A percentile compares a stretch with the other conserved stretches of the same genome.
Conservation (phyloP, 371 early-diverging fungal genomes). For the Mucor saturninus region DNA sequence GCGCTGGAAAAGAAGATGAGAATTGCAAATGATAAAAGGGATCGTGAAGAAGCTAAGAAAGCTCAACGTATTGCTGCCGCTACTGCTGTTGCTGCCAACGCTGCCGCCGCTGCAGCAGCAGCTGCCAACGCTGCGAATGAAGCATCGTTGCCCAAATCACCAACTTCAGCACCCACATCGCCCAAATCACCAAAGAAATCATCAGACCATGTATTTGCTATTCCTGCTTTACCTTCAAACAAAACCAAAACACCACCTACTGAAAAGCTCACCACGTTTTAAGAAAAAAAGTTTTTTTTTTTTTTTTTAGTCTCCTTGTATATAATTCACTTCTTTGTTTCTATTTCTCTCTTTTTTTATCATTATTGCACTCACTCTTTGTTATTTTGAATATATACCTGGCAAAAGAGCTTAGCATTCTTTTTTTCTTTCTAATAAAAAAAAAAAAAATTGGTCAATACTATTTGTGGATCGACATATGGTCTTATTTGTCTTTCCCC, state of each 20-base stretch:
- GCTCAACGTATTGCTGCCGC: neutral
- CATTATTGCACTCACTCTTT: neutral
- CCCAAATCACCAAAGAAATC: conserved; percentile 6
- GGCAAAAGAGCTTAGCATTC: neutral
- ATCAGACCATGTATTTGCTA: conserved; percentile 14
- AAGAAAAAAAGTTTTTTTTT: neutral
- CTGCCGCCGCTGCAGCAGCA: neutral
- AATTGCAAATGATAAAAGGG: conserved; percentile 5
- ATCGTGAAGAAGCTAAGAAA: conserved; percentile 10
- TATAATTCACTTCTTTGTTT: neutral
- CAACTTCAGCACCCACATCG: conserved; percentile 16
- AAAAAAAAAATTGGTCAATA: neutral
- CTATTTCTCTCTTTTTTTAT: neutral
- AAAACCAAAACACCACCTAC: conserved; percentile 2
- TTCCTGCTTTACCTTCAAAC: conserved; percentile 4
- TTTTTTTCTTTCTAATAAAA: neutral
- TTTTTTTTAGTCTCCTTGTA: neutral
- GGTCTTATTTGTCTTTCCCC: too few species aligned
- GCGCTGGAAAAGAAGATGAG: conserved; percentile 5
- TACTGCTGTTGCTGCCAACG: neutral
- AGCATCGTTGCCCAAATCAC: neutral
- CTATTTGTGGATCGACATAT: too few species aligned
- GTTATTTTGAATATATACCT: neutral
- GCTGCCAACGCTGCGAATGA: neutral
- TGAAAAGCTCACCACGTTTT: conserved; percentile 13